Base-by-base conservation (phyloP, 1,284 basidiomycete genomes). In the Leccinum griseonigrum region DNA sequence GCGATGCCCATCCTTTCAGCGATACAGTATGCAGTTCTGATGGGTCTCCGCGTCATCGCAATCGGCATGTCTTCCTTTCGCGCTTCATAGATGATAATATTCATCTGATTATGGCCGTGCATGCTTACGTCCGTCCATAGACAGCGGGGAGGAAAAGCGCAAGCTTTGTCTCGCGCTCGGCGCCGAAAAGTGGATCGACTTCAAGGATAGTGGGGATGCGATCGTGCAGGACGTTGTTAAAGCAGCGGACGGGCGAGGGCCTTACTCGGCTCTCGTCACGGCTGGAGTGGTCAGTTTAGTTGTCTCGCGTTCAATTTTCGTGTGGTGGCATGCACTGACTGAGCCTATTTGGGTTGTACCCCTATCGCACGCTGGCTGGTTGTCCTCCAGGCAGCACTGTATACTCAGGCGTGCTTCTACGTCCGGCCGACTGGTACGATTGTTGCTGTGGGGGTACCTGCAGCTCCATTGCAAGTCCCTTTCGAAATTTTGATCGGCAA, bases 101-200 rank as follows among this genome's bases (percentile, higher is more conserved):
- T 26, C 5, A 8, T 50, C 14, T 55, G 18, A 57, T 5, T 16
- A n/a, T 28, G 11, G 7, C 2, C 22, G 9, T 51, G 22, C n/a
- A 18, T 18, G 1, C 4, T 11, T 14, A 18, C 43, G 13, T 11
- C 14, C 9, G 18, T 46, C 10, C 26, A n/a, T 48, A 84, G 85
- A 90, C 69, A 87, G 83, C 3, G 89, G 89, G 34, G 82, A 80
- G 14, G 82, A 79, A 43, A 92, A 92, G 77, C 81, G 82, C 60
- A 75, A 82, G 38, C 75, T 91, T n/a, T 83, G 79, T 65, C 66
- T 82, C 58, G 67, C 74, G 46, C 82, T 90, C 56, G 91, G 90
- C 10, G 88, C 88, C 2, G 84, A 89, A 68, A 81, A 78, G 64
- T 92, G 85, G 80, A 73, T 92, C 64, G 90, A 93, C 76, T 91